Conservation (phyloP, 2,329 filamentous ascomycete genomes). For the Fusarium mundagurra region DNA sequence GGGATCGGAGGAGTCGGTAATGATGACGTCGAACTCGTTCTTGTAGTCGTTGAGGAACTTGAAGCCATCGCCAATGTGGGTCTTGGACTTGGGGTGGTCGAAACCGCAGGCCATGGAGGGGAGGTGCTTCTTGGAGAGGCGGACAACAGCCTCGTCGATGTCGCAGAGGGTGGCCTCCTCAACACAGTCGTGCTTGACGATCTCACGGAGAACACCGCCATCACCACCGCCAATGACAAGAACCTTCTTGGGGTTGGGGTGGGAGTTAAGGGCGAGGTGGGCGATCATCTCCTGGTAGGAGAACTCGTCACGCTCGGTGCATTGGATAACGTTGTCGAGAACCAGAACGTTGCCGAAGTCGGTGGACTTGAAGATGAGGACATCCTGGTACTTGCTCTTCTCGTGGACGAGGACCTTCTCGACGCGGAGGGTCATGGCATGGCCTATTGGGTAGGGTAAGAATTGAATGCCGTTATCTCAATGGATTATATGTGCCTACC, state of each 20-base stretch:
- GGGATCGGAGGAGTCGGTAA: slow-evolving; percentile 97
- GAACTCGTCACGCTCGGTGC: slow-evolving; percentile 98
- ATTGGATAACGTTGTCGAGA: slow-evolving; percentile 98
- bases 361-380: slow-evolving; percentile 98
- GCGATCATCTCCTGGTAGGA: slow-evolving; percentile 99
- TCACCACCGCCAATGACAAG: slow-evolving; percentile 98
- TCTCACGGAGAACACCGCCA: slow-evolving; percentile 95
- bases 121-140: slow-evolving; percentile 97
- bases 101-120: slow-evolving; percentile 94
- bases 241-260: slow-evolving; percentile 98
- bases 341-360: slow-evolving; percentile 96
- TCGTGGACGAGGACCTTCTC: slow-evolving; percentile 99
- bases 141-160: slow-evolving; percentile 98
- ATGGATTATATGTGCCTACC: slow-evolving; percentile 51
- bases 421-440: slow-evolving; percentile 98
- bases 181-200: slow-evolving; percentile 98
- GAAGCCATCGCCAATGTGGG: slow-evolving; percentile 96
- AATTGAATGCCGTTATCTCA: neutral
- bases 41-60: slow-evolving; percentile 97
- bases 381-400: slow-evolving; percentile 99
- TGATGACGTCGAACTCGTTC: slow-evolving; percentile 98
- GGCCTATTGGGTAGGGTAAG: slow-evolving; percentile 62
- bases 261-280: slow-evolving; percentile 96
- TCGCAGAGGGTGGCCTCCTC: slow-evolving; percentile 97
- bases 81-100: slow-evolving; percentile 91